These are phyloP conservation scores for Pyrus pyrifolia DNA, from an alignment of 306 rosid species.

Conservation along the genomic window DNA sequence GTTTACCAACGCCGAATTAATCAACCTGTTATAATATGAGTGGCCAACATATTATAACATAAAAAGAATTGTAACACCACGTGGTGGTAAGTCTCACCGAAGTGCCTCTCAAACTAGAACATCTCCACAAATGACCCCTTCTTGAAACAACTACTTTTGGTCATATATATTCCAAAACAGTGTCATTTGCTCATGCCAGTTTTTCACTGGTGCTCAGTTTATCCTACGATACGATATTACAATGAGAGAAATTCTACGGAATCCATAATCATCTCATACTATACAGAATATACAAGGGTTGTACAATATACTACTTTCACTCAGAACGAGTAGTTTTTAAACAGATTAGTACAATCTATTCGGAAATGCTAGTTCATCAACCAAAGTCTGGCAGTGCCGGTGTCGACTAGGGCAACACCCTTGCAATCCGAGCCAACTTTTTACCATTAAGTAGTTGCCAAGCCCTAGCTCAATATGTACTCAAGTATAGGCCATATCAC, in stretches of 20 bases:
- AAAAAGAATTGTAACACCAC: no score
- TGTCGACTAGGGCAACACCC: background rate
- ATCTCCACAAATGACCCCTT: background rate
- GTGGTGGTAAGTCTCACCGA: no score
- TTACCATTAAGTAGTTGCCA: constrained; percentile 1
- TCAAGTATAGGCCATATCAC: constrained; percentile 8
- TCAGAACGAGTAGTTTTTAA: background rate
- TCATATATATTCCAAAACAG: no score
- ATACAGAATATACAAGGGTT: constrained; percentile 15
- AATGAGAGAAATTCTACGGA: background rate
- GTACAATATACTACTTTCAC: background rate
- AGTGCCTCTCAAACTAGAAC: no score
- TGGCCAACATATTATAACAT: no score
- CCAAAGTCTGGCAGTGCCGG: constrained; percentile 12
- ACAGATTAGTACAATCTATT: background rate
- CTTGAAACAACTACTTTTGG: background rate
- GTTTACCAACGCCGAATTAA: no score
- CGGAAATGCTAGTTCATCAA: constrained; percentile 9
- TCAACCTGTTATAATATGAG: no score
- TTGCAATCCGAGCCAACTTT: background rate
- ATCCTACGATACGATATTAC: background rate
- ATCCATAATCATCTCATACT: constrained; percentile 3
- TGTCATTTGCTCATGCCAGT: background rate
- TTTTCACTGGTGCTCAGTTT: background rate
- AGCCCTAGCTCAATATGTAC: constrained; percentile 19